Base-by-base conservation (phyloP, 176 grass and related monocot species). In the Bothriochloa decipiens region DNA sequence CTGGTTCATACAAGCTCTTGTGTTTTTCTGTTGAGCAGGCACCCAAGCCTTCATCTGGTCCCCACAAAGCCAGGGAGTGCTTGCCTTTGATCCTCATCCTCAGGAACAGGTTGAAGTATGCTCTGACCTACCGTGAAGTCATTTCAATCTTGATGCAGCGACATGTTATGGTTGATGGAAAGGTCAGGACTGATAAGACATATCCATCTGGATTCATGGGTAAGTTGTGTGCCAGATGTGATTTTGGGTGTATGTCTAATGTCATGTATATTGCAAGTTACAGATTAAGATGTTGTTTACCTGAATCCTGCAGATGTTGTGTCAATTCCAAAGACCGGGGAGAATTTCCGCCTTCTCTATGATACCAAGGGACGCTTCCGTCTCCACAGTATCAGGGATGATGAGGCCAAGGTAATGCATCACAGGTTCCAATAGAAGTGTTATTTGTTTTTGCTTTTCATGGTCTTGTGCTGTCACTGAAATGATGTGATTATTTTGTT, bases 41-140 rank as follows among this genome's bases (percentile, higher is more conserved):
- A 60, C 88, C 88, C 3, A 90, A 90, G 65, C 84, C 88, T 22
- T 90, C 88, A 26, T 90, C 88, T 82, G 79, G 84, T 47, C 88
- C 84, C 16, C 84, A 87, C 73, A 90, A 80, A 72, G 49, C 66
- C 7, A 83, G 79, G 79, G 88, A 90, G 25, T 90, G 88, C 50
- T 65, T 90, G 68, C 84, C 88, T 57, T n/a, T 87, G 16, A 83
- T 87, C 55, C 84, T 87, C 11, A 90, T 87, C 43, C n/a, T 87
- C 10, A 90, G 79, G 88, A 87, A 87, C 84, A 79, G 74, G 64
- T 74, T 90, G 74, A 90, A 87, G 84, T 90, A 90, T 79, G 84
- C 88, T 3, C 64, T 90, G 23, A 87, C 88, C 2, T 82, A 86
- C 43, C 64, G 79, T 78, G 84, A 90, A 69, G 88, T 87, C 13